Base-by-base conservation (phyloP, 768 basidiomycete genomes). In the Mycena sanguinolenta region DNA sequence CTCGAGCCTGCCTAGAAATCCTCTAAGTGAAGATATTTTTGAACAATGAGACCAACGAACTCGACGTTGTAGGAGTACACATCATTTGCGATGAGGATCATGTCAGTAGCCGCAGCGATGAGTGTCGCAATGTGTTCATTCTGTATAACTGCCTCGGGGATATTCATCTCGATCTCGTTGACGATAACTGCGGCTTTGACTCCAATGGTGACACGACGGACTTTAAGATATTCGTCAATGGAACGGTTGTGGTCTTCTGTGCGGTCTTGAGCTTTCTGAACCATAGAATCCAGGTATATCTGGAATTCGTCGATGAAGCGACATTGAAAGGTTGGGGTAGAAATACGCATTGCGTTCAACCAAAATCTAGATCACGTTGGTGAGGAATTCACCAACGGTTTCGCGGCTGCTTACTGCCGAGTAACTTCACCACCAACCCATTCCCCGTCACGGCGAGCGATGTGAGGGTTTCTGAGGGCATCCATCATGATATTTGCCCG, bases 131-230 rank as follows among this genome's bases (percentile, higher is more conserved):
- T 60, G 17, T 60, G 59, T 49, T 60, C 59, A 44, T 60, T 60
- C 44, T 49, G 44, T 44, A 60, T 49, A 46, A 60, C 59, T 49
- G 46, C 59, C 21, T 60, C 59, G 16, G 59, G 59, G 30, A 60
- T 60, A 30, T 60, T n/a, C 59, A 60, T 46, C 30, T 28, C 10
- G 19, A 60, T 60, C 46, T 60, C 59, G 59, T n/a, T 60, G 21
- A 60, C 49, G 46, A 30, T 44, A 60, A 81, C 78, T 13, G 75
- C 75, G 1, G 83, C 79, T n/a, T 73, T 69, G 9, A 73, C 72
- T 9, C 82, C 82, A 63, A 77, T 72, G 3, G 77, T 81, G 16
- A 77, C 61, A 19, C 82, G 76, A 10, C 83, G 82, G 42, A 81
- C 46, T 9, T 68, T 65, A 10, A 84, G 66, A 65, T 79, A 84